Percentiles rank a stretch among this genome's conserved stretches.
Evolutionary conservation across 2,329 filamentous ascomycete genomes (phyloP).

Genomic region (Mycosphaerella sp.): DNA sequence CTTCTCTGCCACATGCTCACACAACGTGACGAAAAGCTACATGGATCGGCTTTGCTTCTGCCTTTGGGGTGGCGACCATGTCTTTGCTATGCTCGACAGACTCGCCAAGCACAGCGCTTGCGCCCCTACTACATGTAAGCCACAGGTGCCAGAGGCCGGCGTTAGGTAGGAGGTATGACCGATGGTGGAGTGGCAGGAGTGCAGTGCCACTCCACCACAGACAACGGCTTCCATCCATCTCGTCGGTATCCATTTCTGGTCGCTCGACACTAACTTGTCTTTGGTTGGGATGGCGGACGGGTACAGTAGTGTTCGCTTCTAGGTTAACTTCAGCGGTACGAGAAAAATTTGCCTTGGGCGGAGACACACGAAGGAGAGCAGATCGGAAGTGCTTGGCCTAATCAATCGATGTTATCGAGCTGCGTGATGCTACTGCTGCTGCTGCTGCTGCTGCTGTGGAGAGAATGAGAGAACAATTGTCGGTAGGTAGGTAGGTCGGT

Average conservation of each 20-base stretch:
- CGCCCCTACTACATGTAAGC: neutral
- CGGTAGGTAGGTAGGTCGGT: neutral
- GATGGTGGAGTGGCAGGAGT: neutral
- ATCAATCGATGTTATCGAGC: constrained; percentile 7
- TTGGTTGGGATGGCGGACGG: neutral
- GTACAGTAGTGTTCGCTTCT: neutral
- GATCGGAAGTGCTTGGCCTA: neutral
- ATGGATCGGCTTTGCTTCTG: neutral
- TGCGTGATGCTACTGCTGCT: neutral
- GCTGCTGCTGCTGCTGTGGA: no score
- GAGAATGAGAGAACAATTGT: neutral
- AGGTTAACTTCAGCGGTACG: neutral
- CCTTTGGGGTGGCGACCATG: constrained; percentile 1
- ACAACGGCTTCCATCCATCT: neutral
- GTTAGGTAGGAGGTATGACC: neutral
- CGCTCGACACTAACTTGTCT: neutral
- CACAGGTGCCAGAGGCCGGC: neutral
- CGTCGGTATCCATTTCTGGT: neutral
- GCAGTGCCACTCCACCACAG: neutral
- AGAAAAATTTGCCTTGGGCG: neutral
- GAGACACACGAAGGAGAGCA: neutral
- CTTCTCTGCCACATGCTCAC: neutral
- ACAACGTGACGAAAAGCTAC: neutral
- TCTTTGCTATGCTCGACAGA: neutral
- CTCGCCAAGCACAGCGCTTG: neutral